Evolutionary conservation across 2,329 filamentous ascomycete genomes (phyloP).

Genomic region (Ophiostoma pallidulum): DNA sequence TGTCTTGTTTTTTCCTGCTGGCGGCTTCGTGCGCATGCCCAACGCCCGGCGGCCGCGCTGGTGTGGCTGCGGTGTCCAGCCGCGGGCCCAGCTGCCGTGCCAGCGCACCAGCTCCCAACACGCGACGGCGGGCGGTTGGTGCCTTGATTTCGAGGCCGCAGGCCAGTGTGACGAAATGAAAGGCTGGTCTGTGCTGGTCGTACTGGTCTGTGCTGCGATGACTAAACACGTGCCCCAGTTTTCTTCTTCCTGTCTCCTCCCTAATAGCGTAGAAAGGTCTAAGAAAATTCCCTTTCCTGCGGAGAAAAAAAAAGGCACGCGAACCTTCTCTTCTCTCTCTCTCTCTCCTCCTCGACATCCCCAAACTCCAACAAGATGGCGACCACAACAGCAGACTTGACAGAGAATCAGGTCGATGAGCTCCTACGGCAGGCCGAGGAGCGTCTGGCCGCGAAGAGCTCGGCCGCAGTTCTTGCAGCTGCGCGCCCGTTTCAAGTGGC

Average conservation of each 20-base stretch:
- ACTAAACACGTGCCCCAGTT: no score
- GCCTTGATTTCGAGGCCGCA: neutral
- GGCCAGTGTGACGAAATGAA: no score
- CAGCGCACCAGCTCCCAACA: neutral
- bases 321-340: neutral
- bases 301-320: neutral
- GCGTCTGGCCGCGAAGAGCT: slow-evolving; percentile 23
- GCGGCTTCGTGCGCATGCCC: slow-evolving; percentile 14
- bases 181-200: no score
- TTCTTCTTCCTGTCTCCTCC: neutral
- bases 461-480: neutral
- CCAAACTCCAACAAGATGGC: slow-evolving; percentile 19
- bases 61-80: slow-evolving; percentile 11
- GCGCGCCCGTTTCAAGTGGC: slow-evolving; percentile 5
- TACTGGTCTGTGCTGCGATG: no score
- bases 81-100: slow-evolving; percentile 1
- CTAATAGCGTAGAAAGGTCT: neutral
- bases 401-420: slow-evolving; percentile 28
- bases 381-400: slow-evolving; percentile 19
- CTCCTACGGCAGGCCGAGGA: slow-evolving; percentile 31
- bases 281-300: neutral
- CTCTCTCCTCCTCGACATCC: slow-evolving; percentile 3
- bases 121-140: neutral
- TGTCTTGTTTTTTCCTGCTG: neutral
- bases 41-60: slow-evolving; percentile 12